These are phyloP conservation scores for Coffea eugenioides DNA, from an alignment of 257 asterid genomes.

Conservation along the genomic window DNA sequence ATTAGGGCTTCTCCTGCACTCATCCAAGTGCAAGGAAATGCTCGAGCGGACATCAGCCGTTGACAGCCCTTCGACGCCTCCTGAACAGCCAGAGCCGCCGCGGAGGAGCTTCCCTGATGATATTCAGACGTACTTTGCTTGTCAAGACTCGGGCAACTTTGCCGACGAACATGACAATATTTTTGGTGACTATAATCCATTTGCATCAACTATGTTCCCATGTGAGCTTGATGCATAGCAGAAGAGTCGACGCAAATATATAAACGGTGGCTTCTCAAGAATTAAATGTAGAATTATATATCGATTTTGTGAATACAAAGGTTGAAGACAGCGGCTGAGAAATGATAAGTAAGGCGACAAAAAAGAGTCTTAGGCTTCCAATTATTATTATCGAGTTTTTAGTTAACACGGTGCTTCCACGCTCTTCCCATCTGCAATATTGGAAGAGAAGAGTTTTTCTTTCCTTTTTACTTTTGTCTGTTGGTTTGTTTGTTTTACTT, in stretches of 20 bases:
- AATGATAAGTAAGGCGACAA: neutral
- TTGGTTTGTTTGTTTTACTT: neutral
- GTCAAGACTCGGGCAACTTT: constrained; percentile 62
- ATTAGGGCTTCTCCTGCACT: constrained; percentile 50
- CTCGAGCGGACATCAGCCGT: constrained; percentile 37
- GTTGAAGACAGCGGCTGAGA: constrained; percentile 10
- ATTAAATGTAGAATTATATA: neutral
- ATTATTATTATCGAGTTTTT: neutral
- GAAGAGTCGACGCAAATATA: neutral
- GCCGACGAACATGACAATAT: constrained; percentile 60
- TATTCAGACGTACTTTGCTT: constrained; percentile 84
- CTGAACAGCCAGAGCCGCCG: constrained; percentile 37
- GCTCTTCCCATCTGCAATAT: neutral
- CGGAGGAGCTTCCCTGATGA: constrained; percentile 86
- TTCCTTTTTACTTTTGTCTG: neutral
- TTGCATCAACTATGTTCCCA: constrained; percentile 56
- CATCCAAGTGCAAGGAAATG: constrained; percentile 70
- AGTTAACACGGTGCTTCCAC: neutral
- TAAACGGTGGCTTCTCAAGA: neutral
- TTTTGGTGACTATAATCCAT: constrained; percentile 55
- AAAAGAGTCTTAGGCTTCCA: constrained; percentile 9
- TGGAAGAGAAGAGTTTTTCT: neutral
- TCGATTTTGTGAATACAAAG: constrained; percentile 11
- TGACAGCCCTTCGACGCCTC: constrained; percentile 37
- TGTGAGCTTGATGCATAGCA: constrained; percentile 53